Base-by-base conservation (phyloP, 805 yeast species). In the Lachancea fermentati region DNA sequence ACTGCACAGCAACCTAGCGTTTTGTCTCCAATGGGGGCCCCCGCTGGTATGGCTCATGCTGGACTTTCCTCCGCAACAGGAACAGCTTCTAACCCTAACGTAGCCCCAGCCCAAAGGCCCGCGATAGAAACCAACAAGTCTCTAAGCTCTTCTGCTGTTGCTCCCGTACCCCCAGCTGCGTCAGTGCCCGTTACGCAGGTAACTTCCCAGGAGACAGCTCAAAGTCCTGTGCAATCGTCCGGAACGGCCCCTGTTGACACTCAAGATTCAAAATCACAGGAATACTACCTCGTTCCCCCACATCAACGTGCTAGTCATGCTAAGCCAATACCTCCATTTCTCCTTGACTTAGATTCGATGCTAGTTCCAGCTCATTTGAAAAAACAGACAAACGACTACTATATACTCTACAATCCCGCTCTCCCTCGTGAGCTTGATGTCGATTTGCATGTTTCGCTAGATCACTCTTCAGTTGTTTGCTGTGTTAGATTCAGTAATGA, bases 381-480 rank as follows among this genome's bases (percentile, higher is more conserved):
- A 63, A 88, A 87, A 61, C 85, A 84, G 57, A 82, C 79, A 45
- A 78, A 76, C 42, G 96, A 86, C 58, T 91, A 86, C 68, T 86
- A 85, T 63, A 84, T 86, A 11, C 75, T 93, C 50, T 91, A 84
- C 70, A 93, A 91, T 67, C 96, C 96, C 30, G 85, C 87, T 19
- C 77, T 87, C 48, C 81, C 84, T 36, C 76, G 77, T 47, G 66
- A 70, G 31, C 75, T 86, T 43, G 97, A 91, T 57, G 89, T 91
- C 37, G 93, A 88, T 37, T 72, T 91, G 47, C 85, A 88, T 51
- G 93, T 85, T 58, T 82, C 96, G 11, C 76, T 91, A 52, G 95
- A 85, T 59, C 97, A 93, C 68, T 76, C 88, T 12, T 84, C 95
- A 2, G 97, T 91, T 33, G 97, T 91, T 37, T 93, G 97, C 70